Percentiles rank a stretch among this genome's conserved stretches.
phyloP scores from a whole-genome alignment of 768 basidiomycete genomes.

The Hygrocybe coccinea region DNA sequence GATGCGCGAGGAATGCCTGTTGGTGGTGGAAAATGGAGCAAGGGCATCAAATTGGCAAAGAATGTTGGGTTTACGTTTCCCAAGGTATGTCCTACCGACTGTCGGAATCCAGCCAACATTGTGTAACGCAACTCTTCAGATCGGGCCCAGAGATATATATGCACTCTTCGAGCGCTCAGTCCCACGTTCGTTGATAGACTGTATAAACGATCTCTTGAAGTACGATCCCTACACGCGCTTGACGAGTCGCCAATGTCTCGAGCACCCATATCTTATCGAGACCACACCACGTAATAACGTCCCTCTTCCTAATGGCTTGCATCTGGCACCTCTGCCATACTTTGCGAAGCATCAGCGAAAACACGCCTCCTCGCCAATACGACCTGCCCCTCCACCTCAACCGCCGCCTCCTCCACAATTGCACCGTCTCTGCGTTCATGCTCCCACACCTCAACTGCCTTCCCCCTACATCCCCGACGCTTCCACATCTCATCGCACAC shows the following conservation, averaged over 20 bases:
- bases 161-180: constrained; percentile 74
- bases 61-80: constrained; percentile 83
- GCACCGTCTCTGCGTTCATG: constrained; percentile 25
- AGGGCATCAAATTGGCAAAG: constrained; percentile 83
- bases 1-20: constrained; percentile 63
- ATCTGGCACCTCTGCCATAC: constrained; percentile 32
- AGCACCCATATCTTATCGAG: constrained; percentile 86
- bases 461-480: constrained; percentile 42
- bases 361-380: constrained; percentile 32
- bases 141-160: constrained; percentile 59
- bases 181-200: constrained; percentile 79
- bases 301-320: constrained; percentile 53
- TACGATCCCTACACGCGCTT: constrained; percentile 88
- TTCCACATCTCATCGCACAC: constrained; percentile 48
- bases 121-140: constrained; percentile 36
- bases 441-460: constrained; percentile 31
- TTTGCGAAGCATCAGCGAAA: constrained; percentile 29
- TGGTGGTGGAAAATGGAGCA: constrained; percentile 86
- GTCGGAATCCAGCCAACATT: constrained; percentile 7
- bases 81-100: constrained; percentile 65
- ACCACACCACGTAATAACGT: constrained; percentile 64
- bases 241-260: constrained; percentile 80
- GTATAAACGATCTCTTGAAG: constrained; percentile 85
- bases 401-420: constrained; percentile 32
- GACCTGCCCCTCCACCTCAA: constrained; percentile 31